A percentile compares a stretch with the other conserved stretches of the same genome.
These are phyloP conservation scores for Mycena pura DNA, from an alignment of 768 basidiomycete genomes.

Conservation along the genomic window DNA sequence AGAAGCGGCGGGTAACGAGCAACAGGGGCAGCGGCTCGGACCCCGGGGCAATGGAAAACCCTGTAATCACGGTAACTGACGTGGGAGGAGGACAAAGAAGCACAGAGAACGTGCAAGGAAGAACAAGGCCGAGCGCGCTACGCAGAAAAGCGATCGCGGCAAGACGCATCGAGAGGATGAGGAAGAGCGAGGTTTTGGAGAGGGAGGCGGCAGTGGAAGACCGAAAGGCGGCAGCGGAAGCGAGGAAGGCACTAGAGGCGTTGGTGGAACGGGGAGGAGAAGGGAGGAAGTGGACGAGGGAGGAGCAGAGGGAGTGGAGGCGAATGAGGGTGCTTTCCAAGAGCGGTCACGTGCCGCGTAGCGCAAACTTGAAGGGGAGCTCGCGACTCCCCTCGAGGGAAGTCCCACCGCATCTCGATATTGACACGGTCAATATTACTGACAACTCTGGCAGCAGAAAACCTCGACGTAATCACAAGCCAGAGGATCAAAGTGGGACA, in stretches of 20 bases:
- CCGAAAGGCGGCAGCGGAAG: neutral
- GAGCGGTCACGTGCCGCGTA: neutral
- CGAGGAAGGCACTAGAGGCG: neutral
- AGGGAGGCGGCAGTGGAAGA: neutral
- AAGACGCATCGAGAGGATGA: neutral
- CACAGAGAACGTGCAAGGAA: neutral
- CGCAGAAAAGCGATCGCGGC: constrained; percentile 1
- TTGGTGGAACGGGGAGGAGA: neutral
- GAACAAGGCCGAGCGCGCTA: neutral
- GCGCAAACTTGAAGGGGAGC: constrained; percentile 16
- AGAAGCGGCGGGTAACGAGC: neutral
- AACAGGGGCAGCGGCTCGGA: neutral
- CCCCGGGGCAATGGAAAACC: neutral
- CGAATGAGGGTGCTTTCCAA: neutral
- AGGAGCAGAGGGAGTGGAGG: constrained; percentile 1
- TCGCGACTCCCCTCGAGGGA: constrained; percentile 19
- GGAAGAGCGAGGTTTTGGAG: neutral
- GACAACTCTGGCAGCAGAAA: neutral
- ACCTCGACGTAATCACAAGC: neutral
- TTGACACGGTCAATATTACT: neutral
- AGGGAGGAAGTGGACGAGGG: neutral
- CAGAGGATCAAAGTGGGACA: neutral
- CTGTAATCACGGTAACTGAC: neutral
- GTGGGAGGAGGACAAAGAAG: neutral
- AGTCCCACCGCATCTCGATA: constrained; percentile 12